Evolutionary conservation across 2,329 filamentous ascomycete genomes (phyloP), one percentile per base, ranked within the genome.

Genomic region (Xylariaceae sp.): DNA sequence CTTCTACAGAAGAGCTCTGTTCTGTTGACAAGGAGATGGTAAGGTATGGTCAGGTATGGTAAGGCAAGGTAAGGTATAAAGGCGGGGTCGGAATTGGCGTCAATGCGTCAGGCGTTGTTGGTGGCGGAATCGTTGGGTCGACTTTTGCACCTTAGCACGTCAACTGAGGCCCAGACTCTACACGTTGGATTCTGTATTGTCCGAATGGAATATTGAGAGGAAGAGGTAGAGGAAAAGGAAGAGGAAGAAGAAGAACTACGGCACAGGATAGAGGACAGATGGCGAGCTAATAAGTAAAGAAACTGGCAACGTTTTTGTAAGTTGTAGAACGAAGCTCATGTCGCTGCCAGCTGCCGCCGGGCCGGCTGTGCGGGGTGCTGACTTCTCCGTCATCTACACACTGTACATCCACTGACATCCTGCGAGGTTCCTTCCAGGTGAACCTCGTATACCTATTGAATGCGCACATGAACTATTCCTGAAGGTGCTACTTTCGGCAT

Each of bases 291-390:
- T 34, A 12, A 37, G 31, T 47, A 31, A 8, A 11, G 27, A 47
- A 19, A 27, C 32, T 27, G 31, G n/a, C 37, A 47, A 19, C 35
- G 8, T 31, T 45, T 45, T 19, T 19, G 19, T 19, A 19, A 19
- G 19, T 19, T 45, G 43, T 45, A 45, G 43, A 31, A 6, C 43
- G 6, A 5, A 4, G 41, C 43, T n/a, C 19, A 31, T 40, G 19
- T 9, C 2, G 9, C 35, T 26, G 35, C 34, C 46, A 50, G 54
- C 32, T 51, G 50, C 6, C 35, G 31, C 37, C 54, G 50, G 50
- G 3, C 49, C 45, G 49, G 26, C 19, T 2, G 12, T 29, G 27
- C 19, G 41, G 7, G 41, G 26, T 29, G 41, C 41, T 43, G 6
- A 9, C 5, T 47, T 11, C 29, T 42, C 30, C 39, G 32, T 42